Base-by-base conservation (phyloP, 176 grass and related monocot species). In the Oropetium thomaeum region DNA sequence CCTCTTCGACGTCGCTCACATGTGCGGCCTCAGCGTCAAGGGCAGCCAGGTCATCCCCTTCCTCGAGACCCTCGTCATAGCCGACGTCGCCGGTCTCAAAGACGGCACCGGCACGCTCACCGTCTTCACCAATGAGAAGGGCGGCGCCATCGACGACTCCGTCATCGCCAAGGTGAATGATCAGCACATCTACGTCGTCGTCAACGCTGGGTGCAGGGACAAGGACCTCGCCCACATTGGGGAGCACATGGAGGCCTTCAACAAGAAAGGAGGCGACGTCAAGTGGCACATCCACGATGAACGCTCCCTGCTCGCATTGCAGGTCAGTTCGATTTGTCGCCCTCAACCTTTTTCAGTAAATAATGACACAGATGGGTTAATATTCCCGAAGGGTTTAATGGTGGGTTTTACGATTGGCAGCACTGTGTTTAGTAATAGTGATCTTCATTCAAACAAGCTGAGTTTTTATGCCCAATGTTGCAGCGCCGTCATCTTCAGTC, bases 1-100 rank as follows among this genome's bases (percentile, higher is more conserved):
- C 72, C 88, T 99, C 78, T 95, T 99, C 78, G 96, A 99, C 70
- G 96, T 99, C 58, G 91, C 96, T 82, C 96, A 94, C 81, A 98
- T 94, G 91, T 94, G 91, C 81, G 91, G 89, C 42, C 89, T 98
- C 84, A 98, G 89, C 78, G 89, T 94, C 58, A 44, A 37, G 14
- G 91, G 91, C 44, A 23, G 68, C 72, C 74, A 78, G n/a, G 84
- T 83, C 62, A 61, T 89, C 76, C 75, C 83, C 49, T 98, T 98
- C 80, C 86, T 94, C 40, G 91, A 98, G 92, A 78, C 80, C 32
- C 95, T 98, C 54, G 95, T 98, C 84, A 65, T 98, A 70, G 91
- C 91, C 55, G 91, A 94, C 62, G 84, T 98, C 54, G 86, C 91
- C 1, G 91, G 57, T 0, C 84, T 94, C 65, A 88, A 79, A 70